Percentiles rank a stretch among this genome's conserved stretches.
phyloP scores from a whole-genome alignment of 129 eudicot species.

The Solidago caesia region DNA sequence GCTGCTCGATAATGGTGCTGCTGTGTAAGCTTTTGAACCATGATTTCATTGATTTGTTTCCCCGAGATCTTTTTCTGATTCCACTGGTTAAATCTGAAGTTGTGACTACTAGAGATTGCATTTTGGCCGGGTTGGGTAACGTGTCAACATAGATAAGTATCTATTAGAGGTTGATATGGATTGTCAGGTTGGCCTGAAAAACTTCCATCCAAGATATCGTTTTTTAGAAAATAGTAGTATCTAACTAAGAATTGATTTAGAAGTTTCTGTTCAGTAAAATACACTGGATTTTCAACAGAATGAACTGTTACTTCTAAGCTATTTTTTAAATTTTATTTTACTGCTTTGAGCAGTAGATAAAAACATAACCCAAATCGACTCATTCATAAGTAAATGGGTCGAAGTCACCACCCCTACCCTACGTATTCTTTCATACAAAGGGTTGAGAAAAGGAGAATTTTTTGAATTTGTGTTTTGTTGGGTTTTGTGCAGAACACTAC shows the following conservation, averaged over 20 bases:
- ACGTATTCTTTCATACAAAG: too few species aligned
- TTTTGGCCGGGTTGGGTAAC: not conserved
- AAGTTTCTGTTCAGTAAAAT: too few species aligned
- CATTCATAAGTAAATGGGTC: not conserved
- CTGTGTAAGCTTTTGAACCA: slow-evolving; percentile 65
- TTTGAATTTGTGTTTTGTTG: not conserved
- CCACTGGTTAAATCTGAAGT: not conserved
- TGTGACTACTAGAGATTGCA: not conserved
- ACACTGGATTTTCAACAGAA: too few species aligned
- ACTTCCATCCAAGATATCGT: too few species aligned
- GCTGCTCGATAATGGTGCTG: slow-evolving; percentile 83
- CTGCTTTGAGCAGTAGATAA: not conserved
- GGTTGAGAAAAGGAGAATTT: not conserved
- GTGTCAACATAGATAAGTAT: not conserved
- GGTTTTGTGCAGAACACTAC: slow-evolving; percentile 63
- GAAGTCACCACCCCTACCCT: not conserved
- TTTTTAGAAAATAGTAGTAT: not conserved
- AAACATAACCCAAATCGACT: not conserved
- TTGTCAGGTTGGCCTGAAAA: not conserved
- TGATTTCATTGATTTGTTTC: not conserved
- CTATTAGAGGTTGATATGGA: not conserved
- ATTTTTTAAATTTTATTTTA: not conserved
- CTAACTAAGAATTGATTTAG: too few species aligned
- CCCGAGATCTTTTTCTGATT: not conserved
- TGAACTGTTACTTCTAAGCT: too few species aligned